A percentile compares a stretch with the other conserved stretches of the same genome.
These are phyloP conservation scores for Sugiyamaella novakii DNA, from an alignment of 1,139 yeast species.

Conservation along the genomic window DNA sequence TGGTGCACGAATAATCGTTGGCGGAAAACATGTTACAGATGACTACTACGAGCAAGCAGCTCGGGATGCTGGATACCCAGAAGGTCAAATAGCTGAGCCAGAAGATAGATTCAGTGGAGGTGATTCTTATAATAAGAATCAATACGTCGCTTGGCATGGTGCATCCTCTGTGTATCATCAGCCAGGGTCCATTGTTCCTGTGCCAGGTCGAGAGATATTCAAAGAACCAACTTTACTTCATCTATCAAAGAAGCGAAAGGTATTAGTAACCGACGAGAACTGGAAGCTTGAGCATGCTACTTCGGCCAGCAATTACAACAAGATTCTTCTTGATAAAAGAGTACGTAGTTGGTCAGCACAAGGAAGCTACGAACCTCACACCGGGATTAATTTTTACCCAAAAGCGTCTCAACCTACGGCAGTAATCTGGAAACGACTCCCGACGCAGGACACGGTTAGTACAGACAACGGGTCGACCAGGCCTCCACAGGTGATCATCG, in stretches of 20 bases:
- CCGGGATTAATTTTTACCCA: conserved; percentile 77
- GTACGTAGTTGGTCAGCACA: conserved; percentile 52
- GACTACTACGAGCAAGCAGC: conserved; percentile 87
- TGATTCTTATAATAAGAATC: conserved; percentile 50
- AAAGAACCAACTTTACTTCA: conserved; percentile 24
- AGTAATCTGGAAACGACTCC: conserved; percentile 41
- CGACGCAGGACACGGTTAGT: neutral
- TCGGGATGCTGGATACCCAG: conserved; percentile 67
- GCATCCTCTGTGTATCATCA: conserved; percentile 49
- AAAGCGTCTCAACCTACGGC: conserved; percentile 69
- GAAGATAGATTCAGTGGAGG: conserved; percentile 55
- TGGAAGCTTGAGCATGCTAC: conserved; percentile 88
- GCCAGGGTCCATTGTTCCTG: conserved; percentile 23
- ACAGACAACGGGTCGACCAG: conserved; percentile 19
- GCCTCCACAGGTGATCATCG: conserved; percentile 48
- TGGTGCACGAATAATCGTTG: conserved; percentile 79
- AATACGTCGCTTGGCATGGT: conserved; percentile 57
- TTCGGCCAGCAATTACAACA: conserved; percentile 71
- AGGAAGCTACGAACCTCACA: conserved; percentile 78
- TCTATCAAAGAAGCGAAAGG: conserved; percentile 39
- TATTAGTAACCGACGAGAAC: conserved; percentile 61
- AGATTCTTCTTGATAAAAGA: conserved; percentile 61
- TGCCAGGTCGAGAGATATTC: conserved; percentile 35
- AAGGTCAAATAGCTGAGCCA: conserved; percentile 82
- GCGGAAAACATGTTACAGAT: conserved; percentile 80